Evolutionary conservation across 768 basidiomycete species (phyloP).

Genomic region (Amanita molliuscula): DNA sequence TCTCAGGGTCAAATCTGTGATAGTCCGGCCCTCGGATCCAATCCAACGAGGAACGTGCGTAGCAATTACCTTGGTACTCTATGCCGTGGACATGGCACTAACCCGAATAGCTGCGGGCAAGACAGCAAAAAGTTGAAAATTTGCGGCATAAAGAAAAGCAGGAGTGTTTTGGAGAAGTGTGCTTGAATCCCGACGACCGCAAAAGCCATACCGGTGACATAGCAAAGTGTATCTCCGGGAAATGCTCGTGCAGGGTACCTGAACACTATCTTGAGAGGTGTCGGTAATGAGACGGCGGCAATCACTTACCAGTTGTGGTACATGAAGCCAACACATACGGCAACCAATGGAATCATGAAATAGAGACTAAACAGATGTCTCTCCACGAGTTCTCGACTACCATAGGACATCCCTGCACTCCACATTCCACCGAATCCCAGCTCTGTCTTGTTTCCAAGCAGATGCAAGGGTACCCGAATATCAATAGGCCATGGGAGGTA

Average conservation of each 20-base stretch:
- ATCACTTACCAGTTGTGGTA: constrained; percentile 88
- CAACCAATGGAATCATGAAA: constrained; percentile 93
- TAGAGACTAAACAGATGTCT: constrained; percentile 94
- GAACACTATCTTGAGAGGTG: constrained; percentile 7
- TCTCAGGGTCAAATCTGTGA: constrained; percentile 61
- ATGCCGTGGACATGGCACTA: constrained; percentile 92
- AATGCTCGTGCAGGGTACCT: constrained; percentile 97
- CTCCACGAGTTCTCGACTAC: constrained; percentile 79
- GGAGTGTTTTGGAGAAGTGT: constrained; percentile 93
- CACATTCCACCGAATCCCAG: constrained; percentile 71
- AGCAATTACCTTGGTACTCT: constrained; percentile 71
- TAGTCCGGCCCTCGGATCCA: constrained; percentile 6
- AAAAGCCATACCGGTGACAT: constrained; percentile 97
- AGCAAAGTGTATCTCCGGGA: constrained; percentile 95
- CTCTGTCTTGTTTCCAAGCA: constrained; percentile 55
- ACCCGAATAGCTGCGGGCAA: constrained; percentile 87
- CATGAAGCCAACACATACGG: constrained; percentile 81
- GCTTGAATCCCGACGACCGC: constrained; percentile 95
- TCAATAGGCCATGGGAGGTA: constrained; percentile 86
- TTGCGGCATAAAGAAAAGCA: constrained; percentile 96
- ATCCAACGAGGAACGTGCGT: not conserved
- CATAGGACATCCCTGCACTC: constrained; percentile 79
- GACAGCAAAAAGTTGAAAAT: constrained; percentile 96
- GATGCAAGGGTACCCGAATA: constrained; percentile 61
- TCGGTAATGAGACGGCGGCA: not conserved